Evolutionary conservation across 768 basidiomycete species (phyloP), one percentile per base, ranked within the genome.

Genomic region (Pholiota microspora): DNA sequence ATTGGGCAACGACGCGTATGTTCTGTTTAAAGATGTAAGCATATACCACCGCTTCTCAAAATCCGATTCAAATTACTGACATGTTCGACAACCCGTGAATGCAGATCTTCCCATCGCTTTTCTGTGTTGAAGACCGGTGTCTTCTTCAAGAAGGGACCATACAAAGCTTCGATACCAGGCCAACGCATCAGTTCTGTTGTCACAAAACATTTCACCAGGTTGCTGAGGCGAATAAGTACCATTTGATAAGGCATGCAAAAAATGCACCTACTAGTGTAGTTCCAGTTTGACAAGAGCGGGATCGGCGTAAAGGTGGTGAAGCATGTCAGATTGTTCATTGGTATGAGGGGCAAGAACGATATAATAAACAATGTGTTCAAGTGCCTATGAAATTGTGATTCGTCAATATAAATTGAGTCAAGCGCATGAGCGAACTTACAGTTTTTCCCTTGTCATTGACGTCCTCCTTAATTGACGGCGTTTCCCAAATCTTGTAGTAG

Each of bases 311-410:
- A 96, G 77, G 64, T 92, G 90, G 68, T 98, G 86, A 42, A 99
- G 74, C 88, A 98, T 94, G 67, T 98, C 94, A 2, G 89, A 92
- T 70, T 99, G 97, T 70, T 98, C 96, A 67, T 99, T 98, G 69
- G 88, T 90, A 68, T 98, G 89, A 2, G 94, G 87, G 1, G 96
- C 91, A 45, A 98, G 86, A 23, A 97, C 85, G 52, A 98, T 82
- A 64, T 95, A 98, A 72, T 92, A 95, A 42, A 95, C 87, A 53
- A 98, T 94, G 68, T 94, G 91, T 66, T 97, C 93, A 13, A 98
- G 80, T 24, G 94, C 92, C 92, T 97, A 59, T 29, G 23, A 42
- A 42, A 8, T 10, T 21, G 9, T 16, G 4, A 18, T 21, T 18
- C 10, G 16, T 42, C 40, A 42, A 16, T 38, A 27, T 45, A 8